Percentiles rank a stretch among this genome's conserved stretches.
phyloP scores from a whole-genome alignment of 1,139 yeast genomes.

The Yamadazyma buinensis region DNA sequence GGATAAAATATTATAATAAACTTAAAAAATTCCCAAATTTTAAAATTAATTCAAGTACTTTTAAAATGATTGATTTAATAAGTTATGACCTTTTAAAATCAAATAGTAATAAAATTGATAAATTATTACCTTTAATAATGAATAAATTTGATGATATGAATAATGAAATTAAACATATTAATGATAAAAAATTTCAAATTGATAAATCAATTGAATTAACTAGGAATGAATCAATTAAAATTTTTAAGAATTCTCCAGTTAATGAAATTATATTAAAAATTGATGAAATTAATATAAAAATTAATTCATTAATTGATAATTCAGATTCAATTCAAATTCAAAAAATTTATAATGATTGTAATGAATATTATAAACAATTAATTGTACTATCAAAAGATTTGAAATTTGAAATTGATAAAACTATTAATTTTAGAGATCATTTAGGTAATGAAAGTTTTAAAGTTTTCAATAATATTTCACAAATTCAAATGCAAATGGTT shows the following conservation, averaged over 20 bases:
- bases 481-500: constrained; percentile 39
- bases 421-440: constrained; percentile 22
- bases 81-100: constrained; percentile 20
- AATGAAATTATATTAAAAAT: constrained; percentile 1
- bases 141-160: constrained; percentile 40
- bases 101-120: constrained; percentile 21
- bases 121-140: constrained; percentile 28
- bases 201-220: constrained; percentile 32
- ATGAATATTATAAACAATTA: neutral
- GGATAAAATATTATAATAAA: constrained; percentile 44
- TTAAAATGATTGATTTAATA: constrained; percentile 23
- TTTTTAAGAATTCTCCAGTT: constrained; percentile 19
- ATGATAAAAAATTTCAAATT: constrained; percentile 24
- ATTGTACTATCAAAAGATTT: neutral
- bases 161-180: constrained; percentile 22
- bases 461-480: constrained; percentile 32
- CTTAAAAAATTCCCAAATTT: constrained; percentile 35
- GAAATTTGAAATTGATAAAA: constrained; percentile 1
- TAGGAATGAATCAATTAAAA: constrained; percentile 32
- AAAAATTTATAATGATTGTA: neutral
- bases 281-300: neutral
- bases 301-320: neutral
- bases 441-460: constrained; percentile 21
- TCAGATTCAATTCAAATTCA: neutral
- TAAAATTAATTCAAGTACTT: constrained; percentile 13